Base-by-base conservation (phyloP, 441 rosid genomes). In the Pelargonium cotyledonis region DNA sequence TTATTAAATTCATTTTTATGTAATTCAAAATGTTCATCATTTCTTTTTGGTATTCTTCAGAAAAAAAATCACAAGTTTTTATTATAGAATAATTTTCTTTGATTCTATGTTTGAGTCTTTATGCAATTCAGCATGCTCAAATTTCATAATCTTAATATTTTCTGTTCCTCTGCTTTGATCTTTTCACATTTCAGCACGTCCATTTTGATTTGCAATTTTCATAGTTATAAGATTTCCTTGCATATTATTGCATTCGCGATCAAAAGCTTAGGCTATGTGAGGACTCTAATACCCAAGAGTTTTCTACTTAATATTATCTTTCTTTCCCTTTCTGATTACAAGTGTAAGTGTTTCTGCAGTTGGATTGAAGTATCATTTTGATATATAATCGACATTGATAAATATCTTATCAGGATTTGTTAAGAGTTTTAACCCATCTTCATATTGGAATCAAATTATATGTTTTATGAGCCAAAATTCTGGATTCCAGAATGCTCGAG, bases 231-330 rank as follows among this genome's bases (percentile, higher is more conserved):
- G 58, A 14, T 51, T 51, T 47, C 12, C n/a, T 51, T n/a, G 6
- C 7, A 6, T 51, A 51, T 51, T 49, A 51, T 51, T 51, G 58
- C 18, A 51, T 51, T 51, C 4, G 1, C n/a, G 58, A 11, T n/a
- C 58, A 51, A 51, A 51, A 51, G 58, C 58, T 51, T 51, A 51
- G 16, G 58, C 58, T 51, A 51, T 51, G 58, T 16, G 18, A 51
- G 40, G 40, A 35, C 40, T 35, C 8, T 35, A 6, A 35, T 35
- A 35, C 40, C 40, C 40, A 35, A 35, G 40, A 5, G 40, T 35
- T 35, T 35, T 35, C 40, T 35, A 35, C 40, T 5, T 35, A 35
- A 35, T 35, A 6, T 35, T 35, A 35, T 35, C 6, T 35, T 35
- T 3, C 7, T 35, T 35, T 35, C 15, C 58, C n/a, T 14, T 15